Evolutionary conservation across 768 basidiomycete genomes (phyloP).

Genomic region (Lentinula raphanica): DNA sequence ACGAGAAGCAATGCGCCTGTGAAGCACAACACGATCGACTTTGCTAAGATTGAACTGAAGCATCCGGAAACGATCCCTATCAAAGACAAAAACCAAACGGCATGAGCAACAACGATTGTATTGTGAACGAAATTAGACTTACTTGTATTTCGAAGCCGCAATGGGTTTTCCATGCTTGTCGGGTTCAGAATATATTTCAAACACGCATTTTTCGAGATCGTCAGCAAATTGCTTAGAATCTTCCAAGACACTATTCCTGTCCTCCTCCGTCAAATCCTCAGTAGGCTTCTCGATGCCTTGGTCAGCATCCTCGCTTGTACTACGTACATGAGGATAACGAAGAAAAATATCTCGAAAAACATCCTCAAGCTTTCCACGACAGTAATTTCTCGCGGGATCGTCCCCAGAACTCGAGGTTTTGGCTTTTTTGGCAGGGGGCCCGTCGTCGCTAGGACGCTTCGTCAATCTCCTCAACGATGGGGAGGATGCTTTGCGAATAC

Average conservation of each 20-base stretch:
- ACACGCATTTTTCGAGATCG: conserved; percentile 73
- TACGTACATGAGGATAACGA: conserved; percentile 56
- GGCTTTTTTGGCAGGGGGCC: conserved; percentile 42
- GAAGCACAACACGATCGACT: conserved; percentile 71
- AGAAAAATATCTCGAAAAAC: conserved; percentile 67
- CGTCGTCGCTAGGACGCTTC: conserved; percentile 26
- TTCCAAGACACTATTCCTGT: conserved; percentile 49
- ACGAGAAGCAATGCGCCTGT: conserved; percentile 68
- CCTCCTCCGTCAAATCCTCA: conserved; percentile 56
- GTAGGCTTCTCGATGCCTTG: conserved; percentile 35
- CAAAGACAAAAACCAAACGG: conserved; percentile 11
- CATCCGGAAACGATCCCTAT: conserved; percentile 86
- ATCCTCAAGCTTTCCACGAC: conserved; percentile 69
- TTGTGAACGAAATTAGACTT: conserved; percentile 25
- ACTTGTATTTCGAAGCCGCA: conserved; percentile 82
- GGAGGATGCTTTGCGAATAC: conserved; percentile 23
- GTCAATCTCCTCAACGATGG: conserved; percentile 53
- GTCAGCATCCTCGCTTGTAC: conserved; percentile 13
- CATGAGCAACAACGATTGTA: not conserved
- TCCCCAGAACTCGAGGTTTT: conserved; percentile 41
- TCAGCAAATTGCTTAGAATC: conserved; percentile 60
- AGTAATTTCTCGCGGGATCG: conserved; percentile 79
- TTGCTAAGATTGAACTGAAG: conserved; percentile 85
- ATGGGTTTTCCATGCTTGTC: conserved; percentile 64
- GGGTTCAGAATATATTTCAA: conserved; percentile 69